Evolutionary conservation across 768 basidiomycete genomes (phyloP), one percentile per base, ranked within the genome.

Genomic region (Termitomyces sp.): DNA sequence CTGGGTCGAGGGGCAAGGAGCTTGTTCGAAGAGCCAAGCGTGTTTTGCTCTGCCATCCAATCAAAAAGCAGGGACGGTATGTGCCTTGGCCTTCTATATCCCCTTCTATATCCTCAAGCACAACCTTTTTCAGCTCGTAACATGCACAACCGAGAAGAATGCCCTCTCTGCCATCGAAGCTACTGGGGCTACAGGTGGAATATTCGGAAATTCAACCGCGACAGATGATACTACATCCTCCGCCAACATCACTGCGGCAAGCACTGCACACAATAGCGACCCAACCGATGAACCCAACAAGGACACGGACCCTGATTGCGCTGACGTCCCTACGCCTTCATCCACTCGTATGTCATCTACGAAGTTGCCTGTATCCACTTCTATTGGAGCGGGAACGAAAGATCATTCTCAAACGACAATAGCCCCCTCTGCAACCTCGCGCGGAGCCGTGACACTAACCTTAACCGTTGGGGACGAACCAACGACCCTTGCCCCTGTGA

Each of bases 1-100:
- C 37, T 85, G 82, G 77, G 62, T 74, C 31, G 63, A 68, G 0
- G 60, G 72, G 10, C 54, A 58, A 21, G 70, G 69, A 11, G 32
- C 49, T 5, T 85, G 83, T 59, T 57, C 69, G 0, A 62, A 66
- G 7, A 65, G 64, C 8, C 70, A 75, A 35, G 59, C 65, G 5
- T 86, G 85, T 66, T 83, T 84, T 58, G 83, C 81, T 14, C 59
- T 86, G 27, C 85, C 84, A 0, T 72, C 74, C 7, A 56, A 78
- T 16, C 71, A 64, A 5, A 62, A 68, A 34, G 56, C 67, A 7
- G 84, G 84, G 54, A 76, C 76, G 1, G 84, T 85, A 61, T 50
- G 79, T 67, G 14, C 29, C 45, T 23, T 45, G 41, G 2, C 34
- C 48, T 16, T 27, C 40, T 5, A 21, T 42, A 50, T 43, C 40